Percentiles rank a stretch among this genome's conserved stretches.
Conservation (phyloP, 2,329 filamentous ascomycete genomes). For the Biscogniauxia mediterranea region DNA sequence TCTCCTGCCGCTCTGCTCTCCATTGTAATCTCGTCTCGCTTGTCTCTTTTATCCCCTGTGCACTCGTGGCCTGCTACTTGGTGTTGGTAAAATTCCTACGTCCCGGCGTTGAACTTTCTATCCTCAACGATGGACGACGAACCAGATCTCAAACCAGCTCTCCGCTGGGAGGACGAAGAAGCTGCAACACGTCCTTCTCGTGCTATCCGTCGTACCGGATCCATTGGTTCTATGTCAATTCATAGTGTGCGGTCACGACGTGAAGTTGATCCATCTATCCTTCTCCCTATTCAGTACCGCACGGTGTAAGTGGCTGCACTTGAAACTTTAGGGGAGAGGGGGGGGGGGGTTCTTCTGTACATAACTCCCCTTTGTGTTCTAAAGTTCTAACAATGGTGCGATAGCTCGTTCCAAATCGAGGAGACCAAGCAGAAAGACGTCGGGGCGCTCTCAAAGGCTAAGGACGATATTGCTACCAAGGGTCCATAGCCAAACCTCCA, state of each 20-base stretch:
- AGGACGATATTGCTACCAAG: conserved; percentile 40
- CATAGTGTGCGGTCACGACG: conserved; percentile 38
- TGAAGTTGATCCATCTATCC: conserved; percentile 40
- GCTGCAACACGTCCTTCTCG: conserved; percentile 24
- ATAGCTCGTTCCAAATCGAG: conserved; percentile 54
- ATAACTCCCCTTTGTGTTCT: too few relatives aligned
- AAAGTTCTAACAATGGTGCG: conserved; percentile 11
- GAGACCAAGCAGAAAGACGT: conserved; percentile 49
- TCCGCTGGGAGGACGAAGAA: conserved; percentile 41
- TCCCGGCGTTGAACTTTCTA: not conserved
- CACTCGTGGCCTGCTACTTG: not conserved
- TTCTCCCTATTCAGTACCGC: conserved; percentile 54
- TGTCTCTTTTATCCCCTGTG: conserved; percentile 1
- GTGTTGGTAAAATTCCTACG: not conserved
- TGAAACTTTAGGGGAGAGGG: too few relatives aligned
- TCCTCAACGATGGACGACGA: conserved; percentile 21
- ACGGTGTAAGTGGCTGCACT: conserved; percentile 42
- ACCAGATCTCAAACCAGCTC: conserved; percentile 22
- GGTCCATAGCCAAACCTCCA: conserved; percentile 12
- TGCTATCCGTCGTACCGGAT: conserved; percentile 27
- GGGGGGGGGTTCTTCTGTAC: too few relatives aligned
- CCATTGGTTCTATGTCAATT: conserved; percentile 41
- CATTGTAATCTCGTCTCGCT: not conserved
- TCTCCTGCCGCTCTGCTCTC: not conserved
- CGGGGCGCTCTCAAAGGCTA: conserved; percentile 38